Evolutionary conservation across 192 early-diverging fungal genomes (phyloP).

Genomic region (Coemansia sp.): DNA sequence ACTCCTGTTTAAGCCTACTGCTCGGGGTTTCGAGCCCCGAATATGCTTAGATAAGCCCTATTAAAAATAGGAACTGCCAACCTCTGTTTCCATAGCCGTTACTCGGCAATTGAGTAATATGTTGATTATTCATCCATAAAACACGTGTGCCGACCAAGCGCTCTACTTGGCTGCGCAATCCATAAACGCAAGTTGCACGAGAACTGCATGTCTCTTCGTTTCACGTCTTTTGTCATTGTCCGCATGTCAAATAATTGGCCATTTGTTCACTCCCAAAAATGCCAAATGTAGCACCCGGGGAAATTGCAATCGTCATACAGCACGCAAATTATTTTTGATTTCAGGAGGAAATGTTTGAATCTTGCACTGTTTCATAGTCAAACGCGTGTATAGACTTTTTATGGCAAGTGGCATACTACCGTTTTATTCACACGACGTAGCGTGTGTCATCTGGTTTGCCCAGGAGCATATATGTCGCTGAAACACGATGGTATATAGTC

Average conservation of each 20-base stretch:
- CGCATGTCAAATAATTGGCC: not conserved
- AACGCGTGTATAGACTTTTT: not conserved
- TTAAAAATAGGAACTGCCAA: too few species aligned
- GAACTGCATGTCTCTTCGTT: not conserved
- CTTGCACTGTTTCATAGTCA: not conserved
- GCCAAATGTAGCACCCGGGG: not conserved
- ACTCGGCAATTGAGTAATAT: not conserved
- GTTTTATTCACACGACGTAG: too few species aligned
- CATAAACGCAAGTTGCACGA: not conserved
- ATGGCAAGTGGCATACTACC: too few species aligned
- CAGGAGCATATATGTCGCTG: too few species aligned
- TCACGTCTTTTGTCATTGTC: too few species aligned
- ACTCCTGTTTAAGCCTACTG: not conserved
- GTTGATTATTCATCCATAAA: not conserved
- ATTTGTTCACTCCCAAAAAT: not conserved
- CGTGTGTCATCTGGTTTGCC: too few species aligned
- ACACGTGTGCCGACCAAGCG: not conserved
- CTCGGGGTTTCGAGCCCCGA: too few species aligned
- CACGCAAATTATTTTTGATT: not conserved
- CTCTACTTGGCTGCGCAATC: constrained; percentile 1
- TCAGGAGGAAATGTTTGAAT: not conserved
- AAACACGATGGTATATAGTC: too few species aligned
- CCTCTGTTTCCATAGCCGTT: not conserved
- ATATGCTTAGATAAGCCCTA: too few species aligned
- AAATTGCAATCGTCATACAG: not conserved